A percentile compares a stretch with the other conserved stretches of the same genome.
Evolutionary conservation across 73 alveolate species (phyloP).

Genomic region (Paramecium sonneborni): DNA sequence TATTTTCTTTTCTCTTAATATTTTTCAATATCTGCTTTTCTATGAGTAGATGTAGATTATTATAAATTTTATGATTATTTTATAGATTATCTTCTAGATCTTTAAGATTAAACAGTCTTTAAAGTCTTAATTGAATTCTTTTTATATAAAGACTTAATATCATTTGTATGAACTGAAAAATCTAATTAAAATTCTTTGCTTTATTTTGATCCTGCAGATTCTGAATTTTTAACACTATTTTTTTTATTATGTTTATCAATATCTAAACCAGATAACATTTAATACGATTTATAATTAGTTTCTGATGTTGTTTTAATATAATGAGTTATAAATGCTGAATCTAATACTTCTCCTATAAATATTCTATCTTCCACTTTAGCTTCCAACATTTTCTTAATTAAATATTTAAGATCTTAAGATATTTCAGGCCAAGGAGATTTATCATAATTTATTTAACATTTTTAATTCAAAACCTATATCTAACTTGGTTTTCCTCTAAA

Average conservation of each 20-base stretch:
- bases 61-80: background rate
- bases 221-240: background rate
- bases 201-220: background rate
- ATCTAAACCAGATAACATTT: background rate
- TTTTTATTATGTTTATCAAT: background rate
- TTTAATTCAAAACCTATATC: background rate
- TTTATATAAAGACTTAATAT: slow-evolving; percentile 8
- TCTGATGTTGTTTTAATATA: slow-evolving; percentile 4
- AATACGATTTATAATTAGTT: slow-evolving; percentile 19
- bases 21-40: slow-evolving; percentile 1
- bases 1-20: background rate
- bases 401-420: background rate
- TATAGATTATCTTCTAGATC: background rate
- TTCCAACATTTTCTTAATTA: slow-evolving; percentile 10
- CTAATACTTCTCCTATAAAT: background rate
- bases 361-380: background rate
- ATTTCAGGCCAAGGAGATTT: slow-evolving; percentile 41
- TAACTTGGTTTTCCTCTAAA: slow-evolving; percentile 30
- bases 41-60: background rate
- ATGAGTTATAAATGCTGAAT: background rate
- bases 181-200: slow-evolving; percentile 46
- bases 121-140: slow-evolving; percentile 13
- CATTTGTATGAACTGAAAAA: slow-evolving; percentile 27
- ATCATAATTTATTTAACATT: background rate
- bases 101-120: background rate